Evolutionary conservation across 768 basidiomycete genomes (phyloP).

Genomic region (Galerina sulciceps): DNA sequence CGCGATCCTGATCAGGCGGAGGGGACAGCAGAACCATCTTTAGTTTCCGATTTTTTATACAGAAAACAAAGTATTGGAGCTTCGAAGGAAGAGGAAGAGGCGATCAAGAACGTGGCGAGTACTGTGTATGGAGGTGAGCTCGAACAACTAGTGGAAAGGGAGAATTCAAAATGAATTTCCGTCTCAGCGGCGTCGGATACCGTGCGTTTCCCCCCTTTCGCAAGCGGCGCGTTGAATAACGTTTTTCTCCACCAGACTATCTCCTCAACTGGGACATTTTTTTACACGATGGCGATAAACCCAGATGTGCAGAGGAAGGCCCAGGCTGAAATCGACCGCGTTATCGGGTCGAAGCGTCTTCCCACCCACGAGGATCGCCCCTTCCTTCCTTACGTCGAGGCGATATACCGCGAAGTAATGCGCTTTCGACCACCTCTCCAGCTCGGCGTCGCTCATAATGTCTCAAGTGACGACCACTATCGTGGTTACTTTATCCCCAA

Average conservation of each 20-base stretch:
- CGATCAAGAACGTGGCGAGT: constrained; percentile 6
- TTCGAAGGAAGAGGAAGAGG: constrained; percentile 7
- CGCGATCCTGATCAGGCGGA: neutral
- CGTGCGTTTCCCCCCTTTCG: neutral
- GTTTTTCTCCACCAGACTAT: too few relatives aligned
- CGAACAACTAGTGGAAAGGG: neutral
- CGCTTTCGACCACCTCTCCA: constrained; percentile 30
- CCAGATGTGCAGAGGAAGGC: constrained; percentile 35
- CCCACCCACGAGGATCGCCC: constrained; percentile 30
- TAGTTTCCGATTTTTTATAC: constrained; percentile 6
- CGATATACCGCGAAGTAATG: constrained; percentile 38
- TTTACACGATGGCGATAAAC: constrained; percentile 34
- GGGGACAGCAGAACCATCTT: neutral
- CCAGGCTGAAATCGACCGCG: constrained; percentile 35
- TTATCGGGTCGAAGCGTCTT: constrained; percentile 31
- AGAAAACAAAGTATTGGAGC: neutral
- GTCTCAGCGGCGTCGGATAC: constrained; percentile 15
- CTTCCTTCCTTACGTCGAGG: constrained; percentile 35
- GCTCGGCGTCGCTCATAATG: constrained; percentile 26
- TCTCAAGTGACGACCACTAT: constrained; percentile 30
- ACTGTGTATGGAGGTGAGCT: constrained; percentile 16
- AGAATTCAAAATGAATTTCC: neutral
- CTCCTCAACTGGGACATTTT: constrained; percentile 19
- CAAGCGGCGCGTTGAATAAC: neutral
- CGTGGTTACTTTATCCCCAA: constrained; percentile 35